phyloP scores from a whole-genome alignment of 2,329 filamentous ascomycete genomes.

The Fusarium coicis region DNA sequence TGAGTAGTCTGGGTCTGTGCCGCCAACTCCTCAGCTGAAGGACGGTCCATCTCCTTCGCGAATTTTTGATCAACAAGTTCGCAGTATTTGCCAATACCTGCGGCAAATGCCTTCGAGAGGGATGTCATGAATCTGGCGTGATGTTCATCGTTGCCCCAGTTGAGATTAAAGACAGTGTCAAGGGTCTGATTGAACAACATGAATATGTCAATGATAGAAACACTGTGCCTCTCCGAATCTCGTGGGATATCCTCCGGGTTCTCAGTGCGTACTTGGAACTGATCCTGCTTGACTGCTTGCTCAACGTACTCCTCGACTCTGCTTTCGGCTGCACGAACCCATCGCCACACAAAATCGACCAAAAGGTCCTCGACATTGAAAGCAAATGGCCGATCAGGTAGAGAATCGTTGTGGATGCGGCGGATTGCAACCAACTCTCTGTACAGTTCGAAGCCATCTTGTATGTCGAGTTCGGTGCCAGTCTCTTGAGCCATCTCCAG shows the following conservation, averaged over 20 bases:
- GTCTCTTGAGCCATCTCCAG: conserved; percentile 76
- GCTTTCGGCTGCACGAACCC: conserved; percentile 83
- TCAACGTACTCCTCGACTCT: conserved; percentile 88
- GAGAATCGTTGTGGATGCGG: conserved; percentile 78
- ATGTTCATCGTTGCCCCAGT: conserved; percentile 94
- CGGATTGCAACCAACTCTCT: conserved; percentile 87
- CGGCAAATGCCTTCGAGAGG: conserved; percentile 84
- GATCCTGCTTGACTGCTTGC: conserved; percentile 88
- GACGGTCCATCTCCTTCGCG: conserved; percentile 89
- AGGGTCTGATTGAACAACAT: conserved; percentile 92
- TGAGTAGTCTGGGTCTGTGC: conserved; percentile 82
- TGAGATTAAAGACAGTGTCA: conserved; percentile 84
- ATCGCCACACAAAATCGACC: conserved; percentile 94
- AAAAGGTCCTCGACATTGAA: conserved; percentile 89
- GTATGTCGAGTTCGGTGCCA: conserved; percentile 80
- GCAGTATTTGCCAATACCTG: conserved; percentile 88
- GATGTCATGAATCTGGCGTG: conserved; percentile 98
- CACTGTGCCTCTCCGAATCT: conserved; percentile 89
- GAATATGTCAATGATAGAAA: conserved; percentile 93
- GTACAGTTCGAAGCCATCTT: conserved; percentile 96
- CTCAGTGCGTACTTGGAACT: conserved; percentile 79
- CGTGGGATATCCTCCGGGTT: conserved; percentile 70
- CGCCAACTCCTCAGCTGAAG: conserved; percentile 87
- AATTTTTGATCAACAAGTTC: conserved; percentile 90
- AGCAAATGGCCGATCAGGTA: conserved; percentile 80